Conservation (phyloP, 495 filamentous ascomycete genomes). For the Aspergillus cavernicola region DNA sequence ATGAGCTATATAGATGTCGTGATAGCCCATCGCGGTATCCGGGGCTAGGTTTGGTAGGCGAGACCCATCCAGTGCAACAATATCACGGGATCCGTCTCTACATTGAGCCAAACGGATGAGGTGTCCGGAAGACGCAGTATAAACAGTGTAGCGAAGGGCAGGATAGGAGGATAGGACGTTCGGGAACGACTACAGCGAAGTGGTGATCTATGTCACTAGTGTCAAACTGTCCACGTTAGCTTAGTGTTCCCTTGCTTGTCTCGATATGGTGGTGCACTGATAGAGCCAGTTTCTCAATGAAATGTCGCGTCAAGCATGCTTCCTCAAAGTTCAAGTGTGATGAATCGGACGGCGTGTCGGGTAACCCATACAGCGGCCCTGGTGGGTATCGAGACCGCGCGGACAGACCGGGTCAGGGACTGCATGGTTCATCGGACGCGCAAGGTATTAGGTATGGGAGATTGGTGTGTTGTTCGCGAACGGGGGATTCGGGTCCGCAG, state of each 20-base stretch:
- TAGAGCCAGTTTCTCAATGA: conserved; percentile 21
- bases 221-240: background rate
- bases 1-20: conserved; percentile 25
- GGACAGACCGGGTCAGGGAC: background rate
- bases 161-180: conserved; percentile 27
- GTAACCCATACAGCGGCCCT: conserved; percentile 11
- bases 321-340: conserved; percentile 15
- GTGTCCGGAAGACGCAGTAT: conserved; percentile 28
- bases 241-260: conserved; percentile 7
- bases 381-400: conserved; percentile 11
- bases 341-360: background rate
- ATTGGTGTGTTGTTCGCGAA: too few relatives aligned
- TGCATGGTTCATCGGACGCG: background rate
- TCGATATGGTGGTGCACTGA: conserved; percentile 17
- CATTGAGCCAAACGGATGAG: conserved; percentile 8
- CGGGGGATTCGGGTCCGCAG: too few relatives aligned
- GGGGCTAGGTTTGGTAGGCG: conserved; percentile 14
- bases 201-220: conserved; percentile 21
- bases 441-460: too few relatives aligned
- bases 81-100: conserved; percentile 1
- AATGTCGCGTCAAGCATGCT: conserved; percentile 29
- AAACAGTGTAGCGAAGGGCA: conserved; percentile 27
- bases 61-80: conserved; percentile 14
- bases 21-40: conserved; percentile 28
- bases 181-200: conserved; percentile 27